Base-by-base conservation (phyloP, 2,329 filamentous ascomycete species). In the Xylaria arbuscula region DNA sequence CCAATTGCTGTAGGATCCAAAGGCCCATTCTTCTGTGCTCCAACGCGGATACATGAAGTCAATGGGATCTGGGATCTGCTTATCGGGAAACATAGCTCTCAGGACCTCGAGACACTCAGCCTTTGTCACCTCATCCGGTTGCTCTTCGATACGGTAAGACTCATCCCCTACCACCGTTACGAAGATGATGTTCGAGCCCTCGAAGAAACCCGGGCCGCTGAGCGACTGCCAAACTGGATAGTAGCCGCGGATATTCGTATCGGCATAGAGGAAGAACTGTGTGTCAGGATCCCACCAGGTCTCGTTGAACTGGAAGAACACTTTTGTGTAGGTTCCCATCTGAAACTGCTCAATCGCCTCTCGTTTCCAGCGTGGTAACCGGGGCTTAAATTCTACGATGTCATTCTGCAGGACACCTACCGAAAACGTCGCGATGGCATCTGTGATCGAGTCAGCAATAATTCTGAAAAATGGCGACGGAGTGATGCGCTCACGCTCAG, bases 291-390 rank as follows among this genome's bases (percentile, higher is more conserved):
- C 84, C 90, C 90, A 92, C 78, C 92, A 93, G 0, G 88, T 86
- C 63, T 89, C 81, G 68, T 89, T 82, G 78, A 92, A 92, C 70
- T 92, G 90, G 68, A 90, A 80, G 79, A 92, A 92, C 69, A 92
- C 87, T 76, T 93, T 93, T 60, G 89, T 92, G 79, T 92, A 93
- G 0, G 89, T 92, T 7, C 87, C 90, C 87, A 92, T 92, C 69
- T 83, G 81, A 76, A 92, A 91, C 45, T 85, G 88, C 2, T 87
- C 84, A 60, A 92, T 90, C 0, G 88, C 87, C 2, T 83, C 83
- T 15, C 84, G 81, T 77, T 93, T 92, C 90, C 89, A 92, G 2
- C 77, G 77, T 0, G 90, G 90, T 0, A 92, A 80, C 5, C 79
- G 72, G 0, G 90, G 90, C 11, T 81, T 75, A 75, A 92, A 93